A percentile compares a stretch with the other conserved stretches of the same genome.
Evolutionary conservation across 345 rosid species (phyloP).

Genomic region (Syzygium aromaticum): DNA sequence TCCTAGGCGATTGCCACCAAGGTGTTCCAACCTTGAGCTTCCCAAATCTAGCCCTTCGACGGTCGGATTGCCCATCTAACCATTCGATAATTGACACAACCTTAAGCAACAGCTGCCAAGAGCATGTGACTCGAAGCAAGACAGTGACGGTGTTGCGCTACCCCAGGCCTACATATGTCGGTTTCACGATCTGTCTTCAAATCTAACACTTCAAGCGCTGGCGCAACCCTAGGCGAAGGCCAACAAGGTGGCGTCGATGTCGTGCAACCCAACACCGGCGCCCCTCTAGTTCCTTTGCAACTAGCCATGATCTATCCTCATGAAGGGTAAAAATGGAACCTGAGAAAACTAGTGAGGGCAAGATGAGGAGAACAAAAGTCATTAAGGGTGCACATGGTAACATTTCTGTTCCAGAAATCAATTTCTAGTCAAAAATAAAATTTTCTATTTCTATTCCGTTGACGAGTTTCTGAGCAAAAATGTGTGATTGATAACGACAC

Average conservation of each 20-base stretch:
- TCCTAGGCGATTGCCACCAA: no score
- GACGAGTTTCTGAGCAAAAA: no score
- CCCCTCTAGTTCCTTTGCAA: background rate
- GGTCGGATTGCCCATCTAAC: background rate
- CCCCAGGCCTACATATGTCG: no score
- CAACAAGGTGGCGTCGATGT: background rate
- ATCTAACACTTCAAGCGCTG: no score
- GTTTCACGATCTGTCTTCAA: no score
- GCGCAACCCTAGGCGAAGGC: no score
- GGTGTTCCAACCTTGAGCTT: background rate
- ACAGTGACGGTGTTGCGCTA: no score
- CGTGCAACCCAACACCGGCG: background rate
- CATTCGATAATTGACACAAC: background rate
- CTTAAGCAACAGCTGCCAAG: background rate
- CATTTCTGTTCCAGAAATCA: no score
- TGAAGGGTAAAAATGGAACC: background rate
- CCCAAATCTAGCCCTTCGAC: background rate
- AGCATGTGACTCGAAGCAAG: background rate
- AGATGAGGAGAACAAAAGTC: background rate
- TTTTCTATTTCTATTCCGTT: no score
- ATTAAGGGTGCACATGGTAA: no score
- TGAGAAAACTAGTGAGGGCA: background rate
- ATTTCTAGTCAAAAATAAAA: no score
- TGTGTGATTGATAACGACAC: no score
- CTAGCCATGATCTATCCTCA: background rate